These are phyloP conservation scores for Whalleya microplaca DNA, from an alignment of 2,329 filamentous ascomycete genomes.

Conservation along the genomic window DNA sequence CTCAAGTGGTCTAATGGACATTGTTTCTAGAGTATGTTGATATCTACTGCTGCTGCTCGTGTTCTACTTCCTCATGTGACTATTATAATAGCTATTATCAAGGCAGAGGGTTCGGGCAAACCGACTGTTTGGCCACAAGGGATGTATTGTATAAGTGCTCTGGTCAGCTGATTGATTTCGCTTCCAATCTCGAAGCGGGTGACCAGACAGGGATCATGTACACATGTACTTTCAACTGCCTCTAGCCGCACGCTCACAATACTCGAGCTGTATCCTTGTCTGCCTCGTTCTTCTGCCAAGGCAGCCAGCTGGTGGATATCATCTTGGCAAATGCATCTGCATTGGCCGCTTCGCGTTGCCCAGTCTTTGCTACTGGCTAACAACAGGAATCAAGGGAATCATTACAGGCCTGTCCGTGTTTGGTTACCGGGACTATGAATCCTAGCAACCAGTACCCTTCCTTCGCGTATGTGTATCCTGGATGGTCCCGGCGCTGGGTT, in stretches of 20 bases:
- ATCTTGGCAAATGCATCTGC: neutral
- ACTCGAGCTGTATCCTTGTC: neutral
- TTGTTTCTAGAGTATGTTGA: too few relatives aligned
- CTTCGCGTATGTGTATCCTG: neutral
- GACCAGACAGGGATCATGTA: neutral
- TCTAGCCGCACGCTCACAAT: neutral
- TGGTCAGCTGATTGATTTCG: too few relatives aligned
- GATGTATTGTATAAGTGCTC: too few relatives aligned
- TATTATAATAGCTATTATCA: too few relatives aligned
- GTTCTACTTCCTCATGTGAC: too few relatives aligned
- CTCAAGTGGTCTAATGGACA: neutral
- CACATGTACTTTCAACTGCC: neutral
- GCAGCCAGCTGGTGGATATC: neutral
- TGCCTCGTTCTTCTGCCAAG: neutral
- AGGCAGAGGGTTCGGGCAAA: neutral
- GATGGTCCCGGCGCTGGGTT: neutral
- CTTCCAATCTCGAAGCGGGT: neutral
- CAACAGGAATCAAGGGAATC: neutral
- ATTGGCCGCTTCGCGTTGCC: neutral
- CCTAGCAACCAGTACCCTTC: neutral
- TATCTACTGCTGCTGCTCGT: too few relatives aligned
- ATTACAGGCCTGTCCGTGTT: neutral
- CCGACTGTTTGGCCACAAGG: neutral
- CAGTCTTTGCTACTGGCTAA: neutral
- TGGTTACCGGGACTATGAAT: neutral